Base-by-base conservation (phyloP, 2,329 filamentous ascomycete species). In the Xylariaceae sp. region DNA sequence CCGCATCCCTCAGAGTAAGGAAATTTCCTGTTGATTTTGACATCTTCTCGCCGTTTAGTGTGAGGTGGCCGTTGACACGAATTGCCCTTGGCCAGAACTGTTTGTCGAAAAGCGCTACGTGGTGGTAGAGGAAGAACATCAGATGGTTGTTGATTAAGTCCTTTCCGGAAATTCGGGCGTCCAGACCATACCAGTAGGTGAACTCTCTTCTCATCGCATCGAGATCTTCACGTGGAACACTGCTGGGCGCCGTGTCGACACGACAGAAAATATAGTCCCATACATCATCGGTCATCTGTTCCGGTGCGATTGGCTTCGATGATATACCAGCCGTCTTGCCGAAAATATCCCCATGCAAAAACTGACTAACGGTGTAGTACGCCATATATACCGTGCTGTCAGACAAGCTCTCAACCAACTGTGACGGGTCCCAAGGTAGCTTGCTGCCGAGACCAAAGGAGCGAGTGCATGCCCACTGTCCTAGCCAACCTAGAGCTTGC, bases 31-130 rank as follows among this genome's bases (percentile, higher is more conserved):
- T 97, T 51, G 89, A 93, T 80, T 99, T 99, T 73, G 87, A 89
- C 95, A 99, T 99, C 84, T 99, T 99, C 73, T 96, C 91, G 48
- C 93, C 93, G 73, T 99, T 99, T 62, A 99, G 81, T 74, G 96
- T 86, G 68, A 98, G 78, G 76, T 98, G 93, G 1, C 95, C 95
- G 71, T 99, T 99, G 60, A 90, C 88, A 63, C 95, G 89, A 64
- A 98, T 83, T 60, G 87, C 87, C 49, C 83, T 84, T 10, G 95
- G 95, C 92, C 93, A 97, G 79, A 92, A 96, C 73, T 93, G 85
- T 56, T 85, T 84, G 12, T 87, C 85, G 81, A 97, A 98, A 43
- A 99, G 82, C 10, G 95, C 95, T 62, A 95, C 75, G 74, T 98
- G 95, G 65, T 93, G 89, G 78, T 98, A 98, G 52, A 98, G 82